Evolutionary conservation across 768 basidiomycete genomes (phyloP).

Genomic region (Amanita exitialis): DNA sequence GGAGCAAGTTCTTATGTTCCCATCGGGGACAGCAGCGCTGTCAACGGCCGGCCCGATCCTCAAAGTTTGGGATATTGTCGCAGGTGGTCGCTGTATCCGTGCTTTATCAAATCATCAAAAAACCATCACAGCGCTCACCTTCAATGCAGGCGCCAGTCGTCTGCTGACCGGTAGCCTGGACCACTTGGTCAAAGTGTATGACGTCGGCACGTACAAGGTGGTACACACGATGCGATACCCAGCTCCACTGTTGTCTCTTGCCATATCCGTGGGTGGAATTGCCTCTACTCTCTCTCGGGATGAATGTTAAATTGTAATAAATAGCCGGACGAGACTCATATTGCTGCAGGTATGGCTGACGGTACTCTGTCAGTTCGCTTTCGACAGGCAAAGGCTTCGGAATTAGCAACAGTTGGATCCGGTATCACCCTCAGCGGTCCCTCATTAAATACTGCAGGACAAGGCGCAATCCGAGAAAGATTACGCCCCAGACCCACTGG

Average conservation of each 20-base stretch:
- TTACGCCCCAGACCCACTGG: constrained; percentile 24
- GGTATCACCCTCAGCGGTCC: constrained; percentile 57
- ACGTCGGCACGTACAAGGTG: constrained; percentile 87
- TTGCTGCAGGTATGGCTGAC: constrained; percentile 96
- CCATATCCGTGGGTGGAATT: constrained; percentile 66
- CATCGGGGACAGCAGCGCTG: constrained; percentile 76
- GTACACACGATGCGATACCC: constrained; percentile 99
- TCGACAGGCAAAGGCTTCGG: constrained; percentile 68
- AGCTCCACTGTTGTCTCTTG: constrained; percentile 81
- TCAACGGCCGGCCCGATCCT: constrained; percentile 90
- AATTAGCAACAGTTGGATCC: constrained; percentile 27
- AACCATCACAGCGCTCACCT: constrained; percentile 83
- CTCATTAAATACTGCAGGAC: constrained; percentile 43
- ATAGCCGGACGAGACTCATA: constrained; percentile 93
- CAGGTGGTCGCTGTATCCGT: constrained; percentile 79
- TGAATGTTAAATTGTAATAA: constrained; percentile 2
- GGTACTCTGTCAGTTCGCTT: constrained; percentile 96
- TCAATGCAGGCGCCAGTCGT: constrained; percentile 66
- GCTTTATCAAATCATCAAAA: constrained; percentile 98
- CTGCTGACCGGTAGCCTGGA: constrained; percentile 88
- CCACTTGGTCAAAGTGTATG: constrained; percentile 98
- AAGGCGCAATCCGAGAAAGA: constrained; percentile 26
- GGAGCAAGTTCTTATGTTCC: constrained; percentile 89
- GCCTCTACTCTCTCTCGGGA: not conserved
- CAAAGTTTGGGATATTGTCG: constrained; percentile 90